Evolutionary conservation across 1,284 basidiomycete species (phyloP).

Genomic region (Xanthoconium separans): DNA sequence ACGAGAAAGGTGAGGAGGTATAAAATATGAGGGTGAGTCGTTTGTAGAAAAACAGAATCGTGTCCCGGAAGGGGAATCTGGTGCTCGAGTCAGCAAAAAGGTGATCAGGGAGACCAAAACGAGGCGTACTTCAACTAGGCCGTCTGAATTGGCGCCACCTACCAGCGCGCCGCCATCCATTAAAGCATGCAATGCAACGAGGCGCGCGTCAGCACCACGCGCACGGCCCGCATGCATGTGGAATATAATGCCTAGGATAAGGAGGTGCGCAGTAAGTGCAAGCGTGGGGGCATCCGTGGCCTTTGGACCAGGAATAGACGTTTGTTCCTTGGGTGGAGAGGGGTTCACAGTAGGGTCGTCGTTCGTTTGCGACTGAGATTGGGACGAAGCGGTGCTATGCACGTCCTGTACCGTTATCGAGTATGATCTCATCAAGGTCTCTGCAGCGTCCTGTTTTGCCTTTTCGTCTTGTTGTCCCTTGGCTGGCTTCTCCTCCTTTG

Average conservation of each 20-base stretch:
- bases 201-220: slow-evolving; percentile 42
- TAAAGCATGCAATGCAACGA: slow-evolving; percentile 58
- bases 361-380: slow-evolving; percentile 27
- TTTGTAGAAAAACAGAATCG: slow-evolving; percentile 51
- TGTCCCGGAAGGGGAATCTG: slow-evolving; percentile 38
- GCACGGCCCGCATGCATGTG: slow-evolving; percentile 55
- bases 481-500: slow-evolving; percentile 1
- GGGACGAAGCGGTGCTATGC: slow-evolving; percentile 25
- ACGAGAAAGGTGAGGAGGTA: slow-evolving; percentile 65
- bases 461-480: slow-evolving; percentile 12
- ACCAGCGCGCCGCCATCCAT: slow-evolving; percentile 58
- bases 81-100: slow-evolving; percentile 4
- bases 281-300: slow-evolving; percentile 37
- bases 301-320: slow-evolving; percentile 18
- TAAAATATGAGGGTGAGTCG: slow-evolving; percentile 65
- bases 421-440: slow-evolving; percentile 26
- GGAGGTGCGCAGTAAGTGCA: slow-evolving; percentile 47
- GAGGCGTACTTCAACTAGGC: slow-evolving; percentile 47
- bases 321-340: slow-evolving; percentile 5
- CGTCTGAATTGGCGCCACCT: slow-evolving; percentile 40
- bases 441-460: slow-evolving; percentile 15
- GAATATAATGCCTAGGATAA: slow-evolving; percentile 58
- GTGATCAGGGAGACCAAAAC: neutral
- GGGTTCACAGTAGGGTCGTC: neutral
- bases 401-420: slow-evolving; percentile 32